These are phyloP conservation scores for Cylindrotheca fusiformis DNA, from an alignment of 108 stramenopile genomes.

Conservation along the genomic window DNA sequence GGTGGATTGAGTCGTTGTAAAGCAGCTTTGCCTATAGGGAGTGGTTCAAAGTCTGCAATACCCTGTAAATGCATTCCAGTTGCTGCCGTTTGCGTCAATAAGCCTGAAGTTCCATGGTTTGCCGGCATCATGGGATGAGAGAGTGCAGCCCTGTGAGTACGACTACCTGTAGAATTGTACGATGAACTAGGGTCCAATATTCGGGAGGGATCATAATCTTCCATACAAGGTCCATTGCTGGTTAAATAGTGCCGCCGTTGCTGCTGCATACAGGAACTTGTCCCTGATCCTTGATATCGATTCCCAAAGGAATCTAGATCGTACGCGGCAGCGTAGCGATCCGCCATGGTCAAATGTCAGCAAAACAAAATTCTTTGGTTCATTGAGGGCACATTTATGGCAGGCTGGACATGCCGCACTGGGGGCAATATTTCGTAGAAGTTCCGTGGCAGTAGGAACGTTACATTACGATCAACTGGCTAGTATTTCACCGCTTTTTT, in stretches of 20 bases:
- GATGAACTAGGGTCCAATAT: neutral
- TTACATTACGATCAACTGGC: no score
- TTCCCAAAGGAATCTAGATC: slow-evolving; percentile 27
- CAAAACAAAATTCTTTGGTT: no score
- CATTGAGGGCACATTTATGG: no score
- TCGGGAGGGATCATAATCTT: slow-evolving; percentile 23
- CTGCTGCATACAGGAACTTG: slow-evolving; percentile 5
- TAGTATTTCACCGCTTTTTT: no score
- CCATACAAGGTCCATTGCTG: slow-evolving; percentile 14
- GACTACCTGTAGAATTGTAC: slow-evolving; percentile 12
- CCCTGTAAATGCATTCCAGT: slow-evolving; percentile 9
- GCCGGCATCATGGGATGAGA: slow-evolving; percentile 4
- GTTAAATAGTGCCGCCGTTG: slow-evolving; percentile 9
- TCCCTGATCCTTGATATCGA: slow-evolving; percentile 1
- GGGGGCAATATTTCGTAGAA: no score
- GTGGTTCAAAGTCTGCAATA: slow-evolving; percentile 19
- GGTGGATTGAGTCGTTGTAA: slow-evolving; percentile 9
- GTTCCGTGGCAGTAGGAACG: no score
- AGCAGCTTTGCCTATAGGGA: slow-evolving; percentile 7
- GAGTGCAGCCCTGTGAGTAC: neutral
- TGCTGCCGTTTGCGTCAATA: slow-evolving; percentile 1
- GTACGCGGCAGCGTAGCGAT: slow-evolving; percentile 22
- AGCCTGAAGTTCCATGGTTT: neutral
- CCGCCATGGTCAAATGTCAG: slow-evolving; percentile 26
- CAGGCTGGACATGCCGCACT: no score